Conservation (phyloP, 225 moss, liverwort and hornwort species). For the Neckera pumila region DNA sequence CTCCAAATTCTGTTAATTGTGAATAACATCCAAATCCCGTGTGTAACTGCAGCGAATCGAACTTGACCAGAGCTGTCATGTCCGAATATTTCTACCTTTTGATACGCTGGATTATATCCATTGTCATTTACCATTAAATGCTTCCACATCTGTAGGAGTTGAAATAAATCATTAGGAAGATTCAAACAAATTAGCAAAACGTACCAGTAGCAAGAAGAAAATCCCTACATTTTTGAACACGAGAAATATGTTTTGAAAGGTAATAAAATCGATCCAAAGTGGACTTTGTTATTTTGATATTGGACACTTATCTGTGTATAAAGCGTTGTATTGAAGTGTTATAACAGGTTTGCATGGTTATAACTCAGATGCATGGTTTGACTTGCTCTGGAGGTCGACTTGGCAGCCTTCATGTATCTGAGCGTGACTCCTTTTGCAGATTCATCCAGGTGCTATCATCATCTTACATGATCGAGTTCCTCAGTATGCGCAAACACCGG, state of each 20-base stretch:
- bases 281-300: neutral
- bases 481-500: slow-evolving; percentile 35
- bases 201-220: neutral
- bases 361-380: neutral
- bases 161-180: neutral
- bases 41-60: neutral
- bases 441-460: slow-evolving; percentile 54
- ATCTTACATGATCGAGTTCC: slow-evolving; percentile 45
- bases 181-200: neutral
- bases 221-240: neutral
- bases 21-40: neutral
- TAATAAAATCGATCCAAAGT: neutral
- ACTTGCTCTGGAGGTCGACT: neutral
- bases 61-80: neutral
- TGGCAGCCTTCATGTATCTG: neutral
- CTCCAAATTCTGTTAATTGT: neutral
- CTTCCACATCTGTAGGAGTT: neutral
- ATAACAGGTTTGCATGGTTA: neutral
- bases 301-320: neutral
- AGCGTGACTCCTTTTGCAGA: slow-evolving; percentile 8
- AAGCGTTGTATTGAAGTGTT: neutral
- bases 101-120: neutral
- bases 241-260: neutral
- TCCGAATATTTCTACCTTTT: neutral
- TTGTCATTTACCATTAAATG: neutral